Evolutionary conservation across 768 basidiomycete genomes (phyloP).

Genomic region (Obba rivulosa): DNA sequence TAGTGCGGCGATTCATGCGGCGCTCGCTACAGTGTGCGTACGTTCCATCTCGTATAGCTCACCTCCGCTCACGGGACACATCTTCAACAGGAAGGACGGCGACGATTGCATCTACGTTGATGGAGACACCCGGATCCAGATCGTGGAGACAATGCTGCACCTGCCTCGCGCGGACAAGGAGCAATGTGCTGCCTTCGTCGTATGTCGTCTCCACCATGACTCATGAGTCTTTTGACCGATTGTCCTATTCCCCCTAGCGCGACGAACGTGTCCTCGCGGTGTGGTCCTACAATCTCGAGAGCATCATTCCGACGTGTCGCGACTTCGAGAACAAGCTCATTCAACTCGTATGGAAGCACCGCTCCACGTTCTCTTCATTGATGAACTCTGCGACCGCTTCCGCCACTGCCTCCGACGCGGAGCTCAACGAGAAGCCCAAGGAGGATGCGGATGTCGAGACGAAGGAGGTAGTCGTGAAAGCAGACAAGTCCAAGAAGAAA

Average conservation of each 20-base stretch:
- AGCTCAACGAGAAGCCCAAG: slow-evolving; percentile 45
- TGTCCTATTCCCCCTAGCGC: slow-evolving; percentile 39
- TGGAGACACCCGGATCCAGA: slow-evolving; percentile 79
- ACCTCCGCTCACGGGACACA: no score
- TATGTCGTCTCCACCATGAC: slow-evolving; percentile 29
- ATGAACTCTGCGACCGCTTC: slow-evolving; percentile 32
- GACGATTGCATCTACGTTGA: slow-evolving; percentile 65
- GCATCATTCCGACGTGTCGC: slow-evolving; percentile 62
- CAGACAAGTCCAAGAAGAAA: slow-evolving; percentile 5
- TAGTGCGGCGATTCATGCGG: slow-evolving; percentile 76
- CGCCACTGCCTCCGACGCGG: slow-evolving; percentile 43
- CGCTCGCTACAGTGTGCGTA: slow-evolving; percentile 62
- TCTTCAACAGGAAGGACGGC: slow-evolving; percentile 48
- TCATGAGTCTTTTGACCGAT: background rate
- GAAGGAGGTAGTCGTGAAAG: slow-evolving; percentile 13
- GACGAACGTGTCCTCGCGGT: slow-evolving; percentile 79
- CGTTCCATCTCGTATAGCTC: no score
- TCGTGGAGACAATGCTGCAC: slow-evolving; percentile 63
- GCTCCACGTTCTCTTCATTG: slow-evolving; percentile 32
- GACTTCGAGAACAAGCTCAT: slow-evolving; percentile 79
- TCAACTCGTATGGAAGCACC: slow-evolving; percentile 66
- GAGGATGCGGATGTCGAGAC: slow-evolving; percentile 12
- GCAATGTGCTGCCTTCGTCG: slow-evolving; percentile 88
- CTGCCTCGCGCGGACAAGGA: slow-evolving; percentile 83
- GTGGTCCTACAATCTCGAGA: slow-evolving; percentile 84